Evolutionary conservation across 2,329 filamentous ascomycete genomes (phyloP), one percentile per base, ranked within the genome.

Genomic region (Coniosporium tulheliwenetii): DNA sequence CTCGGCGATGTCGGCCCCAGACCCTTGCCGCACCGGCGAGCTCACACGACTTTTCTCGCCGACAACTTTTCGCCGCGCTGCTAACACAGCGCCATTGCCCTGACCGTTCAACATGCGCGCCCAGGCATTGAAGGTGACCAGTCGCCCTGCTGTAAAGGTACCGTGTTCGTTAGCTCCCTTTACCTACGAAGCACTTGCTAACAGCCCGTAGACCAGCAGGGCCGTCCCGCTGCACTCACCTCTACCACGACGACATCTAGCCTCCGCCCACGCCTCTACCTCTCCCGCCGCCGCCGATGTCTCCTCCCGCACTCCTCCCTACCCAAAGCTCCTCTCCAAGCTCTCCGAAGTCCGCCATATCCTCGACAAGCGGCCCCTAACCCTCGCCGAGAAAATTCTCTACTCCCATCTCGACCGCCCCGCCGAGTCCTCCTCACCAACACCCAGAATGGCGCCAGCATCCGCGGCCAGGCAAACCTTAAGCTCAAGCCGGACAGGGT

Each of bases 401-500:
- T 98, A 96, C 69, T 85, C 87, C 53, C 91, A 98, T 65, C 70
- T 98, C 48, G 81, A 91, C 63, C 83, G 85, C 55, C 76, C 79
- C 5, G 37, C 37, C 19, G 86, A 93, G 60, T 87, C 85, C 75
- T 98, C 40, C 70, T 94, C 45, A 77, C 75, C 40, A 77, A 78
- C 55, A 95, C 87, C 39, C 74, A 85, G 61, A 85, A 87, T 72
- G 89, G 87, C 50, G 75, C 75, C 39, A 74, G 81, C 54, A 81
- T 98, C 46, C 78, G 91, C 35, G 89, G 89, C 50, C 78, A 78
- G 56, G 87, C 86, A 39, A 96, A 93, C 59, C 72, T 98, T 63
- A 93, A 93, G 69, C 81, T 98, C 61, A 94, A 94, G 64, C 91
- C 91, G 15, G 91, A 98, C 61, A 77, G 91, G 40, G 91, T 96